Evolutionary conservation across 345 rosid species (phyloP).

Genomic region (Populus pruinosa): DNA sequence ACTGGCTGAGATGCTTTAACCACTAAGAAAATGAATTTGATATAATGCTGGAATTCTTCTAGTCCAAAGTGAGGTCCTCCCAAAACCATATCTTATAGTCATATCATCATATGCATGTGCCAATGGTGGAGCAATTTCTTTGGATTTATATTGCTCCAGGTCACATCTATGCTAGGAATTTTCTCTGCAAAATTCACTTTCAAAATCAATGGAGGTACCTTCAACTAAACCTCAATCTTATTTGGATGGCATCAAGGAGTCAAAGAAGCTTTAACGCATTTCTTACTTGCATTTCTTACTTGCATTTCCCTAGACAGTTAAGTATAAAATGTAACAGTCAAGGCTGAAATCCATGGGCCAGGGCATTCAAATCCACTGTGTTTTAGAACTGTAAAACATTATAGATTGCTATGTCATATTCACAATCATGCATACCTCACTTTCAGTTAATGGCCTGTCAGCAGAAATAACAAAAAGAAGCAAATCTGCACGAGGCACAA

Average conservation of each 20-base stretch:
- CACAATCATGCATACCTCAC: slow-evolving; percentile 61
- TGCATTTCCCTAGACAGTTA: not conserved
- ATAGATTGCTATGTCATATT: slow-evolving; percentile 4
- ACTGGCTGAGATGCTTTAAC: not conserved
- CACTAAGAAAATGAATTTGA: not conserved
- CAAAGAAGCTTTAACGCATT: not conserved
- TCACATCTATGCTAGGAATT: not conserved
- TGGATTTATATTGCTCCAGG: not conserved
- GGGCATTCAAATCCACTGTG: not conserved
- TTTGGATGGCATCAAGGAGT: not conserved
- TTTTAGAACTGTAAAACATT: not conserved
- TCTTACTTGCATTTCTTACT: slow-evolving; percentile 5
- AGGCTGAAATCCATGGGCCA: not conserved
- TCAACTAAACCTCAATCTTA: not conserved
- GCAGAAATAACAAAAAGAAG: slow-evolving; percentile 93
- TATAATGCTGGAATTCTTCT: not conserved
- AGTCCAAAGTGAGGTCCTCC: not conserved
- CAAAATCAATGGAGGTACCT: not conserved
- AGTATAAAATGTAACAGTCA: not conserved
- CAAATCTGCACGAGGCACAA: slow-evolving; percentile 90
- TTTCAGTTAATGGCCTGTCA: slow-evolving; percentile 93
- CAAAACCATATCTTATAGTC: not conserved
- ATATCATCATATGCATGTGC: not conserved
- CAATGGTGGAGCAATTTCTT: not conserved
- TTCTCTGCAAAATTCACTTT: not conserved